Evolutionary conservation across 2,329 filamentous ascomycete genomes (phyloP).

Genomic region (Pyrenophora tritici-repentis): DNA sequence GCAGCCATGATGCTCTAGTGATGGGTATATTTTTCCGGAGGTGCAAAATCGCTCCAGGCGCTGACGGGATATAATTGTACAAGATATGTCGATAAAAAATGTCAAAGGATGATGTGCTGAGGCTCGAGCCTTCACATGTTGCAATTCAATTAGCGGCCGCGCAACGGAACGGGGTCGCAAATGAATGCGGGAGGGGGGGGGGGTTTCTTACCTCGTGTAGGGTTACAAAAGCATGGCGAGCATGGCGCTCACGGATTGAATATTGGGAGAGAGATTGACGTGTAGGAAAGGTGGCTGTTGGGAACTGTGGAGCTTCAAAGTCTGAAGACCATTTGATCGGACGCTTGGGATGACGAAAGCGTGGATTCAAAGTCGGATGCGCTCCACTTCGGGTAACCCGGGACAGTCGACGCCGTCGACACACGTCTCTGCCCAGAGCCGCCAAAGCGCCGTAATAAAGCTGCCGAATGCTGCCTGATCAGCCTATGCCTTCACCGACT

Average conservation of each 20-base stretch:
- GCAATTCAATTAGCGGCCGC: conserved; percentile 20
- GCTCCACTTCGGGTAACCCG: conserved; percentile 20
- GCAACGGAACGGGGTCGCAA: conserved; percentile 18
- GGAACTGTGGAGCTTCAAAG: conserved; percentile 24
- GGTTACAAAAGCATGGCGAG: conserved; percentile 20
- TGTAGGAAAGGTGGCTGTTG: conserved; percentile 11
- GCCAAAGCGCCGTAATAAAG: conserved; percentile 2
- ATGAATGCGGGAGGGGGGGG: not conserved
- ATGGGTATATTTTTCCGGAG: conserved; percentile 3
- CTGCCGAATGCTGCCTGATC: not conserved
- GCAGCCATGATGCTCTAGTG: conserved; percentile 37
- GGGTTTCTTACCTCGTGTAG: conserved; percentile 15
- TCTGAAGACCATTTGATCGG: conserved; percentile 17
- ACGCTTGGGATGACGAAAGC: conserved; percentile 15
- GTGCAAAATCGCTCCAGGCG: conserved; percentile 8
- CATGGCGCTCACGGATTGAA: conserved; percentile 15
- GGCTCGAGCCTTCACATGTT: conserved; percentile 21
- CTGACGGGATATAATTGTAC: conserved; percentile 8
- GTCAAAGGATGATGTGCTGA: conserved; percentile 21
- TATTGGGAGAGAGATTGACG: conserved; percentile 16
- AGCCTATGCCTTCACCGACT: not conserved
- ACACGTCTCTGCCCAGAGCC: not conserved
- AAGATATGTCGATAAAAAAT: conserved; percentile 7
- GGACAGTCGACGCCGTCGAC: conserved; percentile 3
- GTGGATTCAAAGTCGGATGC: conserved; percentile 11